Evolutionary conservation across 1,139 yeast species (phyloP), one percentile per base, ranked within the genome.

Genomic region (Saccharomyces hybrid): DNA sequence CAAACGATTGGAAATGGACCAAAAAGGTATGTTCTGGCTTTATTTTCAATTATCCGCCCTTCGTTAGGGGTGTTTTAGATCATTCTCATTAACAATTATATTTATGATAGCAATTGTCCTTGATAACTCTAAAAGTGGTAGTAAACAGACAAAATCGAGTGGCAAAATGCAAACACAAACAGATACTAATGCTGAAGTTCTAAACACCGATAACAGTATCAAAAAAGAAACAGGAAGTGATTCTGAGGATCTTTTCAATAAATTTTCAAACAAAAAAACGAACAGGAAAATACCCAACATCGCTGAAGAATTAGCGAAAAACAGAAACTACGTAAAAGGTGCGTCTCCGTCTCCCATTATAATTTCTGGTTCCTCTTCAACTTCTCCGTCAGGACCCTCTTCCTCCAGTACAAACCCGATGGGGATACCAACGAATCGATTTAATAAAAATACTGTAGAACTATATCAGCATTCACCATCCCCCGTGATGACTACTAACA

Each of bases 241-340:
- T 7, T 9, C n/a, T 13, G 25, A 46, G 26, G 48, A 16, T 16
- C 13, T n/a, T 29, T 47, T 47, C 13, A 51, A 34, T 11, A 52
- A 50, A 46, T 1, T 38, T 38, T 38, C 25, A 19, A 38, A 9
- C n/a, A 38, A 11, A 11, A 32, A 19, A 25, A 25, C 28, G 13
- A 32, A 19, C 11, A 23, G 41, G 60, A 60, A 31, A 55, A 57
- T 63, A 26, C 65, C 67, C 7, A 67, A 65, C 52, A 68, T 68
- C 34, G 71, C 71, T 3, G 61, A 66, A 51, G 70, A 68, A 55
- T 49, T 68, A 46, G 71, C 71, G 9, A 65, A 61, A 52, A 68
- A 68, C 54, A 60, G 71, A 54, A 66, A 66, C 34, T 54, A 53
- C 26, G 63, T 54, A 3, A 61, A 59, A 47, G 55, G 54, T n/a